Base-by-base conservation (phyloP, 78 protist species). In the Dictyostelium intermedium region DNA sequence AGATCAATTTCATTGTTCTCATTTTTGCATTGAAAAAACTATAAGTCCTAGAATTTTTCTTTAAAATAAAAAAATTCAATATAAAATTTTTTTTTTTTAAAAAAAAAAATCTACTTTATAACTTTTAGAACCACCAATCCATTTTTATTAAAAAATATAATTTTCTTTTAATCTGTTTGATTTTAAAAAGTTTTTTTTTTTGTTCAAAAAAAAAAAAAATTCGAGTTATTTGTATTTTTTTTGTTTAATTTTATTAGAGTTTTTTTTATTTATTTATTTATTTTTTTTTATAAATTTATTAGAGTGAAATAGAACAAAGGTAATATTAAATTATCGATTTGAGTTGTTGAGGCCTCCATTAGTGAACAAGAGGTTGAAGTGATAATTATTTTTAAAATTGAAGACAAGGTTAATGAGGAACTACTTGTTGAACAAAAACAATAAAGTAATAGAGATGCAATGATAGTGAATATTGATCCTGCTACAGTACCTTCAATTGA, bases 251-350 rank as follows among this genome's bases (percentile, higher is more conserved):
- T n/a, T n/a, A n/a, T n/a, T n/a, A n/a, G n/a, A n/a, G n/a, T n/a
- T 66, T 25, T 66, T 66, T 25, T 27, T 50, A 14, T 50, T 50
- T 50, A 45, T 13, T 79, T 79, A 8, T n/a, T 30, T n/a, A 45
- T 56, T 80, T 53, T 9, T 76, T 3, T 18, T 86, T 27, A 86
- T 43, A 43, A n/a, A 79, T 80, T 89, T n/a, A 89, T 39, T 78
- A 89, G 50, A 61, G 47, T 63, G 34, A 89, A 89, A 53, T 56
- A 89, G n/a, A 80, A 30, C 27, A 97, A 14, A 3, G 98, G 98
- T 45, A 97, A 80, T 32, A 95, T 25, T 78, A 95, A 73, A 86
- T 97, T 97, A 92, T 97, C 98, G 20, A 97, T 91, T 69, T 97
- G 98, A 0, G 30, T 23, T 1, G 98, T 97, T 2, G 85, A 32